Percentiles rank a stretch among this genome's conserved stretches.
Evolutionary conservation across 2,329 filamentous ascomycete species (phyloP).

Genomic region (Phyllachora maydis): DNA sequence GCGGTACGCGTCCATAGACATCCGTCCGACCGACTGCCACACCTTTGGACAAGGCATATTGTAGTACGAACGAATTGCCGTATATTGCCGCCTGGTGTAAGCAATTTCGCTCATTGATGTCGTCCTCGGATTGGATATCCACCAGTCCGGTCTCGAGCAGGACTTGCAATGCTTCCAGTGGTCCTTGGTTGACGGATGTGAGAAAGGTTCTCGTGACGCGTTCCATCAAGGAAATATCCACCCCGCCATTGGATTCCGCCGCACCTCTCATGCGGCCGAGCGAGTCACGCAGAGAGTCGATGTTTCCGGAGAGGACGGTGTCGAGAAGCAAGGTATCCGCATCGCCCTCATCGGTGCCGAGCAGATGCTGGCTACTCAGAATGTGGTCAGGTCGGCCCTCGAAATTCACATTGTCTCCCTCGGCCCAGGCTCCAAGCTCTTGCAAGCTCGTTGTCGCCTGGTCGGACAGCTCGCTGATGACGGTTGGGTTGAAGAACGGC

Average conservation of each 20-base stretch:
- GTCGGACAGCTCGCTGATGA: constrained; percentile 91
- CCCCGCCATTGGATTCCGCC: constrained; percentile 13
- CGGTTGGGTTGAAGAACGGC: constrained; percentile 92
- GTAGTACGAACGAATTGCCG: constrained; percentile 59
- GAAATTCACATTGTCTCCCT: constrained; percentile 83
- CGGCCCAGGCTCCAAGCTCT: constrained; percentile 89
- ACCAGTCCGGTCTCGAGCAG: constrained; percentile 67
- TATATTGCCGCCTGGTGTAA: constrained; percentile 94
- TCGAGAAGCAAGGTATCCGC: constrained; percentile 76
- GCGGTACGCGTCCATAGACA: constrained; percentile 79
- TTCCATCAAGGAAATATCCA: constrained; percentile 39
- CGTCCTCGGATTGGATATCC: constrained; percentile 82
- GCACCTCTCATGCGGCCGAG: constrained; percentile 46
- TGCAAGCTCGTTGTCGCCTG: constrained; percentile 92
- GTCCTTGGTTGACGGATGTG: constrained; percentile 70
- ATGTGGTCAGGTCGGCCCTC: constrained; percentile 39
- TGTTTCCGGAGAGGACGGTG: constrained; percentile 65
- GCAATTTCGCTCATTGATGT: constrained; percentile 94
- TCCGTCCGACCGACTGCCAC: constrained; percentile 69
- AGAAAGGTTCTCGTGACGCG: constrained; percentile 80
- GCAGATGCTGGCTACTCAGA: constrained; percentile 42
- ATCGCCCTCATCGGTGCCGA: constrained; percentile 72
- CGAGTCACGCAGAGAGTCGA: constrained; percentile 59
- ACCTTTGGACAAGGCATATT: constrained; percentile 50
- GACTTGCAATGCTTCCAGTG: constrained; percentile 52